These are phyloP conservation scores for Fraxinus excelsior DNA, from an alignment of 257 asterid genomes.

Conservation along the genomic window DNA sequence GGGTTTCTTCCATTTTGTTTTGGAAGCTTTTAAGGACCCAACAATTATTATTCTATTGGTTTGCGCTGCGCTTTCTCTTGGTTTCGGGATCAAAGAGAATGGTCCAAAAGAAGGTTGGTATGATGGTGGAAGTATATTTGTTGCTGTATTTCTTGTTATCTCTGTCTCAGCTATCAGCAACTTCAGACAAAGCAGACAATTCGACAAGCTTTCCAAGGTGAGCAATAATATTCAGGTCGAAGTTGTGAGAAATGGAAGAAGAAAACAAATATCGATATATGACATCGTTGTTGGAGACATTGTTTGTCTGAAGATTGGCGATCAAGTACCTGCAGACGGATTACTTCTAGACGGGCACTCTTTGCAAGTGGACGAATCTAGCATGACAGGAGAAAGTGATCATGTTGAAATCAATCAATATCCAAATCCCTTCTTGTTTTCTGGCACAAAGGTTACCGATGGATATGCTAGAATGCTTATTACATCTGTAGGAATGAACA, in stretches of 20 bases:
- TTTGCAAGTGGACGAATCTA: conserved; percentile 29
- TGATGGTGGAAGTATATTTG: conserved; percentile 33
- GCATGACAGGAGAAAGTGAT: conserved; percentile 35
- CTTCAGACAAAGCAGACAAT: conserved; percentile 27
- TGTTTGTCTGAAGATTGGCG: conserved; percentile 26
- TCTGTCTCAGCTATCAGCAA: conserved; percentile 25
- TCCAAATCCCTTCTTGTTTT: conserved; percentile 23
- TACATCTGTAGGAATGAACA: conserved; percentile 35
- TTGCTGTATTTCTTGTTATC: conserved; percentile 32
- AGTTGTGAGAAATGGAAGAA: conserved; percentile 24
- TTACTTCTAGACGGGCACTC: conserved; percentile 29
- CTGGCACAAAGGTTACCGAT: conserved; percentile 28
- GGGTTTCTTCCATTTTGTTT: conserved; percentile 22
- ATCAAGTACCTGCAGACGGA: conserved; percentile 35
- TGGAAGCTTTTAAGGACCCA: conserved; percentile 26
- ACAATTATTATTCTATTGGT: conserved; percentile 26
- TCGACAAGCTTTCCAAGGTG: conserved; percentile 17
- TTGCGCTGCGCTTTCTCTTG: conserved; percentile 34
- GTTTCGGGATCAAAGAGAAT: conserved; percentile 30
- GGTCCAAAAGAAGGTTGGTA: conserved; percentile 33
- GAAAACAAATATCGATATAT: conserved; percentile 15
- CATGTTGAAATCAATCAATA: conserved; percentile 13
- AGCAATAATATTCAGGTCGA: conserved; percentile 19
- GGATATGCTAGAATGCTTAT: conserved; percentile 27
- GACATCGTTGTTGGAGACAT: conserved; percentile 28